These are phyloP conservation scores for Symbiodinium natans DNA, from an alignment of 73 alveolate genomes.

Conservation along the genomic window DNA sequence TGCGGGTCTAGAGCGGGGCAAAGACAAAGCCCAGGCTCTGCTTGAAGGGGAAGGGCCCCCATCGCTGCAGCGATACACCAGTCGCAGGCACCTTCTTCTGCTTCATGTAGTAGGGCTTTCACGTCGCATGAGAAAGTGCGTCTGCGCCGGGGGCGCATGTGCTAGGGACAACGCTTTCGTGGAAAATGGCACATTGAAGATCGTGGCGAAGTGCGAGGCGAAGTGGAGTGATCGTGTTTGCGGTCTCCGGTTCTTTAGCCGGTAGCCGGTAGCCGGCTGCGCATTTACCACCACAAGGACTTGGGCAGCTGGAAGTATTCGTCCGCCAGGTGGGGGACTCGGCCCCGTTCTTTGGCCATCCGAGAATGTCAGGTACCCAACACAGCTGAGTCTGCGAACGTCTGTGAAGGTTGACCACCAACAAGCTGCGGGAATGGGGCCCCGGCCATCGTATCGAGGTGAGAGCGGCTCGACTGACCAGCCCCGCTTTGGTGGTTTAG, in stretches of 20 bases:
- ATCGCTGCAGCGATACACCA: neutral
- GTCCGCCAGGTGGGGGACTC: constrained; percentile 46
- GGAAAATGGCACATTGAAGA: constrained; percentile 58
- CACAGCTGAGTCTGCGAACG: no score
- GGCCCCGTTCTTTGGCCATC: no score
- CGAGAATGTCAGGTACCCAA: neutral
- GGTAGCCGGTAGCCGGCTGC: no score
- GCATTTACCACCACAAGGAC: no score
- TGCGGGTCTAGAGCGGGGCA: neutral
- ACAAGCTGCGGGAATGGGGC: constrained; percentile 40
- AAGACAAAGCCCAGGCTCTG: neutral
- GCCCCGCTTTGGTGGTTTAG: neutral
- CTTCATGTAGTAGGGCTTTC: no score
- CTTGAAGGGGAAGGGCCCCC: neutral
- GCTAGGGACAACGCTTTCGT: constrained; percentile 19
- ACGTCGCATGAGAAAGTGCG: neutral
- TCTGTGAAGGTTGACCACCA: constrained; percentile 28
- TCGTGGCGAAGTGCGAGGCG: constrained; percentile 58
- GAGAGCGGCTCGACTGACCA: neutral
- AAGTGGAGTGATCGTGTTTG: no score
- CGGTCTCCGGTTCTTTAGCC: no score
- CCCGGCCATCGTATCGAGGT: constrained; percentile 68
- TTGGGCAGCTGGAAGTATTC: neutral
- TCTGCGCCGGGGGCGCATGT: neutral
- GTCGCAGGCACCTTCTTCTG: neutral